Base-by-base conservation (phyloP, 2,329 filamentous ascomycete species). In the Scedosporium dehoogii region DNA sequence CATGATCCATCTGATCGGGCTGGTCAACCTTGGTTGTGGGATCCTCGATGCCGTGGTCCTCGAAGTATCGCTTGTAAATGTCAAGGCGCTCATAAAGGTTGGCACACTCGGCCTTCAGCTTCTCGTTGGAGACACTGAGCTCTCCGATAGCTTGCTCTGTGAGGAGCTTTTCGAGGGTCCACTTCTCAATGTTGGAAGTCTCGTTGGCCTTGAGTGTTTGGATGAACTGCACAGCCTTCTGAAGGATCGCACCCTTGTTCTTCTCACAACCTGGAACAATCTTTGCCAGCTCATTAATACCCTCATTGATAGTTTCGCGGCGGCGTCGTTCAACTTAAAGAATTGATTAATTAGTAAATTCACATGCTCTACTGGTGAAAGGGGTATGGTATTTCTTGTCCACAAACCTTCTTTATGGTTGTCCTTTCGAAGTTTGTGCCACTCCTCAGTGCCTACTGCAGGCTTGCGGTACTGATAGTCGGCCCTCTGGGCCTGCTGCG, bases 231-330 rank as follows among this genome's bases (percentile, higher is more conserved):
- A 97, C 93, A 0, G 94, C 92, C 41, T 93, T 90, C 72, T 96
- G 90, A 44, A 99, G 80, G 66, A 99, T 97, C 2, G 92, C 96
- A 0, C 94, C 94, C 76, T 99, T 99, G 80, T 99, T 97, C 81
- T 97, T 99, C 76, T 99, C 94, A 70, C 93, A 97, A 14, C 92
- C 92, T 0, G 94, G 94, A 0, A 99, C 94, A 67, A 99, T 96
- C 78, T 97, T 97, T 68, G 93, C 91, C 33, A 99, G 85, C 75
- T 97, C 94, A 71, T 97, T 97, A 69, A 99, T 99, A 59, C 94
- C 94, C 76, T 99, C 94, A 68, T 99, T 99, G 73, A 99, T 99
- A 0, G 94, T 97, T 76, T 99, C 94, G 66, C 94, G 90, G 55
- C 94, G 91, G 64, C 94, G 91, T 64, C 94, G 91, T 77, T 99